Evolutionary conservation across 2,329 filamentous ascomycete species (phyloP).

Genomic region (Talaromyces sp.): DNA sequence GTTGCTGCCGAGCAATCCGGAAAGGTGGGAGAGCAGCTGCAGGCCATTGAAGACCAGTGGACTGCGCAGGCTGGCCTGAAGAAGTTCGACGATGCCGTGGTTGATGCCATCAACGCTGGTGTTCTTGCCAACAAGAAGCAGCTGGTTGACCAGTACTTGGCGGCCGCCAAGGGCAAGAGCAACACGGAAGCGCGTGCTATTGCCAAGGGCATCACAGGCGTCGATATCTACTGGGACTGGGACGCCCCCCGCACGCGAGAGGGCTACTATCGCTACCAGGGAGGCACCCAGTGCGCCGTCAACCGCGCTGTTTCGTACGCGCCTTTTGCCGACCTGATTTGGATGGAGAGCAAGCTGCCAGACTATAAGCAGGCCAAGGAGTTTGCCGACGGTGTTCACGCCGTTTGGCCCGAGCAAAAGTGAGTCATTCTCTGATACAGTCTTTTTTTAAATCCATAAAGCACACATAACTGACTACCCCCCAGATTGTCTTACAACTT

Average conservation of each 20-base stretch:
- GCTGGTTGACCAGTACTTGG: conserved; percentile 62
- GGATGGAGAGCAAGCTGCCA: conserved; percentile 98
- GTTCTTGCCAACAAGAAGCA: conserved; percentile 61
- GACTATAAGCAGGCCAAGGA: conserved; percentile 87
- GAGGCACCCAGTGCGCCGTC: conserved; percentile 84
- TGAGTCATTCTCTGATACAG: no score
- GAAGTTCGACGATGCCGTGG: conserved; percentile 86
- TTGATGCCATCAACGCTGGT: conserved; percentile 70
- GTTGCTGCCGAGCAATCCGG: conserved; percentile 74
- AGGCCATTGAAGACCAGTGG: conserved; percentile 92
- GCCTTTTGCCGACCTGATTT: conserved; percentile 91
- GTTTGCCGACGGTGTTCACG: conserved; percentile 89
- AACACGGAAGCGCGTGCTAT: conserved; percentile 75
- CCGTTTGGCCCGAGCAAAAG: conserved; percentile 95
- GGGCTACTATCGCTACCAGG: conserved; percentile 89
- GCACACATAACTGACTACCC: neutral
- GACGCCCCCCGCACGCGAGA: conserved; percentile 87
- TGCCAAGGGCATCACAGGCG: conserved; percentile 70
- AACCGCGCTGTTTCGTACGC: conserved; percentile 89
- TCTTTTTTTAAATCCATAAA: no score
- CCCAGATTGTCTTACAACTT: conserved; percentile 90
- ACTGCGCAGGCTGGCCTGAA: conserved; percentile 70
- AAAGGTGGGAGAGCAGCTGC: conserved; percentile 73
- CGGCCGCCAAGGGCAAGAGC: conserved; percentile 72
- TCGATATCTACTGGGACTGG: conserved; percentile 91